Base-by-base conservation (phyloP, 352 stramenopile species). In the Globisporangium paroecandrum region DNA sequence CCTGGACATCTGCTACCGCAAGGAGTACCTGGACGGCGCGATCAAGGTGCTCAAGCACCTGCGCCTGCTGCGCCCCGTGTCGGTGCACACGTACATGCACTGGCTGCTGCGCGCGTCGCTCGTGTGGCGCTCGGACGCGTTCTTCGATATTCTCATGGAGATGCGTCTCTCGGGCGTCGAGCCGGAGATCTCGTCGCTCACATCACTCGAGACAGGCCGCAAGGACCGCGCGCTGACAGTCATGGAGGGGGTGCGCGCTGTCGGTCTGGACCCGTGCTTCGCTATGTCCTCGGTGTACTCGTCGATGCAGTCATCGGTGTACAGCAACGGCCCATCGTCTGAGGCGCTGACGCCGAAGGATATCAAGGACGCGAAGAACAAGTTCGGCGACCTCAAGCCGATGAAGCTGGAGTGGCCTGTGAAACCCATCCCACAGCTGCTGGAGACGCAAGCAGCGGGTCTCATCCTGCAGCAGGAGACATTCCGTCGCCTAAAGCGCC, bases 101-200 rank as follows among this genome's bases (percentile, higher is more conserved):
- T 95, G 87, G 87, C 73, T 95, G 41, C 77, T 90, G 41, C 85
- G 84, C 27, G 76, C 87, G 27, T 90, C 84, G 51, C 81, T 91
- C 68, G 83, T 93, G 32, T 95, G 87, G 87, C 77, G 85, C 22
- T 78, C 85, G 20, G 87, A 95, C 65, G 85, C 84, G 20, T 95
- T 94, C 75, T 91, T 95, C 38, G 87, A 93, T 41, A 78, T 95
- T 53, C 67, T 95, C 32, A 93, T 93, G 82, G 87, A 95, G 69
- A 95, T 95, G 87, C 79, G 87, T 22, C 74, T 95, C 1, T 87
- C 85, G 8, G 78, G 83, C 49, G 82, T 93, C 8, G 87, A 95
- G 66, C 87, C 87, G 0, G 82, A 90, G 65, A 95, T 95, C 63
- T 82, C 79, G 69, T 95, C 87, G 51, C 77, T 95, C 57, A 95